Conservation (phyloP, 2,329 filamentous ascomycete genomes). For the Sclerotiophoma versabilis region DNA sequence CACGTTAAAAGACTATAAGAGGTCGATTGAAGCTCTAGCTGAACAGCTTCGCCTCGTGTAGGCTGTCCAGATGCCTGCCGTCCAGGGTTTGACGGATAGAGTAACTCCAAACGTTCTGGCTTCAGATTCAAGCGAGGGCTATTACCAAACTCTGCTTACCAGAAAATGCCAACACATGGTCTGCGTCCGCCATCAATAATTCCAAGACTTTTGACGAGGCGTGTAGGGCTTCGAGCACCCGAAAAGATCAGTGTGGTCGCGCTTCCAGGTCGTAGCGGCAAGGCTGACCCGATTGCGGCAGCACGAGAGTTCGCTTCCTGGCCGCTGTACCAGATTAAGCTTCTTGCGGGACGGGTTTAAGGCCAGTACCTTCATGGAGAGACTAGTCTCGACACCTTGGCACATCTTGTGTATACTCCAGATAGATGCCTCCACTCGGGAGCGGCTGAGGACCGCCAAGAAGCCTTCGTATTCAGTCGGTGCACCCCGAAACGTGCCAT, state of each 20-base stretch:
- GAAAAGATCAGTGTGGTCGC: constrained; percentile 3
- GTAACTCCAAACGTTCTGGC: constrained; percentile 1
- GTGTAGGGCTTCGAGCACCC: constrained; percentile 5
- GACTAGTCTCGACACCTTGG: constrained; percentile 19
- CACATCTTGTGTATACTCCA: constrained; percentile 8
- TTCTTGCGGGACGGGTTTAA: constrained; percentile 3
- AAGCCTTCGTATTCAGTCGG: constrained; percentile 1
- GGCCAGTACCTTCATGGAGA: background rate
- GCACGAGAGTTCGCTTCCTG: background rate
- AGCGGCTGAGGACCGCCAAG: constrained; percentile 20
- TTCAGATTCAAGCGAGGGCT: background rate
- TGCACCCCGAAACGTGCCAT: background rate
- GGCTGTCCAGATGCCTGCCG: constrained; percentile 10
- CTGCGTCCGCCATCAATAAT: constrained; percentile 33
- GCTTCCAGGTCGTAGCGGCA: background rate
- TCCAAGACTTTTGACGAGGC: constrained; percentile 31
- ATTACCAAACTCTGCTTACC: constrained; percentile 9
- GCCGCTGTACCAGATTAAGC: constrained; percentile 4
- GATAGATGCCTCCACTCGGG: constrained; percentile 4
- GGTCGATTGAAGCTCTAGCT: constrained; percentile 2
- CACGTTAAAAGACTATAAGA: background rate
- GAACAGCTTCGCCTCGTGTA: constrained; percentile 1
- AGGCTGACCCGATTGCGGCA: constrained; percentile 6
- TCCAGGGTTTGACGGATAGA: background rate
- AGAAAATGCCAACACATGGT: background rate